Base-by-base conservation (phyloP, 2,329 filamentous ascomycete genomes). In the Blastomyces parvus region DNA sequence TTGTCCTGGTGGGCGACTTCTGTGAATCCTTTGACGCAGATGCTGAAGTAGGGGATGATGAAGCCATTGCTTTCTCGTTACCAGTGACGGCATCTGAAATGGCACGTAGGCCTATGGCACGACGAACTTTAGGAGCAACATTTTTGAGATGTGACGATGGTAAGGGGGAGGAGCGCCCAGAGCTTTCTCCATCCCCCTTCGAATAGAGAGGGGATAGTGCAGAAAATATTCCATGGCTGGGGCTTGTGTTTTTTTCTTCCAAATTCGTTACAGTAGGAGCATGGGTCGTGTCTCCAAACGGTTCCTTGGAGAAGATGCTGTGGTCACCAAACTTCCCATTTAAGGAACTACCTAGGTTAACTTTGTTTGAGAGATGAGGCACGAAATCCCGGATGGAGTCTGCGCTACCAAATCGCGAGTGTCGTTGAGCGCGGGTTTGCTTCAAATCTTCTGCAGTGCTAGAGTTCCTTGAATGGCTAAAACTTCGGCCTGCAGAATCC, bases 331-430 rank as follows among this genome's bases (percentile, higher is more conserved):
- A 81, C 66, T 81, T 75, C 55, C 77, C 77, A 80, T 79, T 77
- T 68, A 76, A 67, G 64, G 75, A 71, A 67, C 76, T 74, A 25
- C 86, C 84, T 69, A 88, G 90, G 72, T 91, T 91, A 68, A 88
- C 86, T 70, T 91, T 88, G 13, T 79, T 74, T 25, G 80, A 85
- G 3, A 79, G 74, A 40, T 81, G 71, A 36, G 73, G 71, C 30
- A 74, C 68, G 33, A 76, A 79, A 57, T 90, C 88, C 55, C 83
- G 83, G 57, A 85, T 82, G 0, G 90, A 94, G 70, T 91, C 90
- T 59, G 88, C 82, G 73, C 91, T 96, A 62, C 87, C 88, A 67
- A 91, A 88, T 67, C 89, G 84, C 33, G 89, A 92, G 71, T 93
- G 90, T 65, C 88, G 83, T 61, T 86, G 87, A 67, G 86, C 82